Percentiles rank a stretch among this genome's conserved stretches.
These are phyloP conservation scores for Backusella liffmaniae DNA, from an alignment of 192 early-diverging fungal species.

Conservation along the genomic window DNA sequence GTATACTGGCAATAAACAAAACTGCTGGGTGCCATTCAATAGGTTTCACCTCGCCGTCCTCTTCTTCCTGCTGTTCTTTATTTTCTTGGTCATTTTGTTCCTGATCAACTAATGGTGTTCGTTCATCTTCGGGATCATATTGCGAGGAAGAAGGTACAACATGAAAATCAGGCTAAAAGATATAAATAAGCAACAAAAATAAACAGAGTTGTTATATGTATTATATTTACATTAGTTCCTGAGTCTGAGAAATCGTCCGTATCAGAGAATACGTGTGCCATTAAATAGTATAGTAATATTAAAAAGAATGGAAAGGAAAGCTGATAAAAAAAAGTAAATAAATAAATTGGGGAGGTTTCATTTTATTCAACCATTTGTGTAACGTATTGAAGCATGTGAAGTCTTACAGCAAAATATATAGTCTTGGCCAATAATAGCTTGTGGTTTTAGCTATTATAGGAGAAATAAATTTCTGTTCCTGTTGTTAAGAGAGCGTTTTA, in stretches of 20 bases:
- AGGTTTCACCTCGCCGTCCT: not conserved
- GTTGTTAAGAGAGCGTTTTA: not conserved
- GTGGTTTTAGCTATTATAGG: not conserved
- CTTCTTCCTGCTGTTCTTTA: not conserved
- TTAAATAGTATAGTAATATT: not conserved
- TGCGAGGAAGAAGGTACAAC: conserved; percentile 12
- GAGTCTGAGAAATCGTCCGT: conserved; percentile 14
- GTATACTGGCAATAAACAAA: not conserved
- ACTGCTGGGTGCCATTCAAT: conserved; percentile 24
- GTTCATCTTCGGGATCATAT: conserved; percentile 10
- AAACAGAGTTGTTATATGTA: not conserved
- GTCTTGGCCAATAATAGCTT: not conserved
- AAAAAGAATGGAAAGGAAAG: not conserved
- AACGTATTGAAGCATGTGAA: not conserved
- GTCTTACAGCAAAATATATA: not conserved
- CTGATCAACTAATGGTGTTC: not conserved
- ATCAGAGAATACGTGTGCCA: conserved; percentile 9
- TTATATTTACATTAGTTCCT: not conserved
- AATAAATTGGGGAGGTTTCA: not conserved
- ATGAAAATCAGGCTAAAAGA: conserved; percentile 13
- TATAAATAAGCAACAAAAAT: not conserved
- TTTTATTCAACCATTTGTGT: not conserved
- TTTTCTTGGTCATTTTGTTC: not conserved
- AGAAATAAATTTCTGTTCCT: not conserved
- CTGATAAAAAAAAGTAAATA: not conserved